Evolutionary conservation across 129 eudicot species (phyloP), one percentile per base, ranked within the genome.

Genomic region (Mikania micrantha): DNA sequence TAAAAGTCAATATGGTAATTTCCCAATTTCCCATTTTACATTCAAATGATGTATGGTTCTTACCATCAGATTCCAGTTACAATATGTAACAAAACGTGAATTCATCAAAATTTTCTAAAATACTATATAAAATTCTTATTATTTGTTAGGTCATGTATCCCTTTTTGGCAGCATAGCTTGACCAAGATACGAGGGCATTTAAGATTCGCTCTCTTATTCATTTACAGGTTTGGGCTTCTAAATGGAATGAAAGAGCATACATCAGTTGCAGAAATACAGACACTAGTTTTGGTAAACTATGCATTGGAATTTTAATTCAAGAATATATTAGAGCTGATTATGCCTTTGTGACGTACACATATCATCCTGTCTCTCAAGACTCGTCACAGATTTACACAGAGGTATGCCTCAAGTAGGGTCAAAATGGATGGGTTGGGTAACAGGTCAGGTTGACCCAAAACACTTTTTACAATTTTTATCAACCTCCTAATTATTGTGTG

Each of bases 221-320:
- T 58, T 32, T 56, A 31, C 60, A 79, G 84, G 80, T 79, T 70
- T 82, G 83, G 86, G 86, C 81, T 70, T 82, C 86, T 66, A 78
- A 82, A 44, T 82, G 86, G 86, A 82, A 78, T 66, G 83, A 82
- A 78, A 67, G 83, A 70, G 80, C 76, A 27, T 74, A 78, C 70
- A 74, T 80, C 69, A 80, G 77, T 76, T 63, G 73, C 58, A 69
- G 64, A 68, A 79, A 66, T 20, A 60, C 53, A 36, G 44, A 41
- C 49, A 36, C 36, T 50, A 74, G 70, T 41, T 74, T 64, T 66
- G 69, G 70, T 27, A 56, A 58, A 69, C 54, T 48, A 48, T 24
- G 80, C 69, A 74, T 78, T 62, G 80, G 83, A 65, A 60, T 82
- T n/a, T 71, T 82, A 52, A 52, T 82, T 53, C 86, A 82, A 70